Evolutionary conservation across 345 rosid species (phyloP).

Genomic region (Alliaria petiolata): DNA sequence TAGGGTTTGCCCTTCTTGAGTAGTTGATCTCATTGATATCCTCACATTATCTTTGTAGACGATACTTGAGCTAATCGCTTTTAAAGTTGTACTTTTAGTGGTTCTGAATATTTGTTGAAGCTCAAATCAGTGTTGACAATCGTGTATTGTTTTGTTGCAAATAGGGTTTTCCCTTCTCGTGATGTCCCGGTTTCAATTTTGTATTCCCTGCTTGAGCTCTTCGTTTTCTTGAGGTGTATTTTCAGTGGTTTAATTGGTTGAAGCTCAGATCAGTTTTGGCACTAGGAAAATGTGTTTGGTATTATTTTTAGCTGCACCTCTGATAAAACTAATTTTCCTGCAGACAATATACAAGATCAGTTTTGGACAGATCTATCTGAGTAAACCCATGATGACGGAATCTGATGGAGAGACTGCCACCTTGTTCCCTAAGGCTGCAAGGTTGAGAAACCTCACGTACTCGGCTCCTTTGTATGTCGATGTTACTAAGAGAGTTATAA

Average conservation of each 20-base stretch:
- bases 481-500: slow-evolving; percentile 84
- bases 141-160: background rate
- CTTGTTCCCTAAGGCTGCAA: slow-evolving; percentile 94
- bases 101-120: background rate
- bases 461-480: slow-evolving; percentile 96
- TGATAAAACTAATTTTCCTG: slow-evolving; percentile 28
- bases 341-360: slow-evolving; percentile 95
- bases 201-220: background rate
- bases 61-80: background rate
- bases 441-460: slow-evolving; percentile 93
- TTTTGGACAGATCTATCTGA: slow-evolving; percentile 95
- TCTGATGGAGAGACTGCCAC: slow-evolving; percentile 99
- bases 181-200: background rate
- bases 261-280: slow-evolving; percentile 4
- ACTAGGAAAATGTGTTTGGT: background rate
- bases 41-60: background rate
- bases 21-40: background rate
- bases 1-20: background rate
- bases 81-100: background rate
- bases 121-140: slow-evolving; percentile 34
- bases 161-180: background rate
- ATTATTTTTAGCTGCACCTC: background rate
- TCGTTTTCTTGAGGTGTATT: background rate
- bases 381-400: slow-evolving; percentile 99
- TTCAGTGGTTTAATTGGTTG: background rate